Conservation (phyloP, 2,329 filamentous ascomycete species). For the Xylaria sp. region DNA sequence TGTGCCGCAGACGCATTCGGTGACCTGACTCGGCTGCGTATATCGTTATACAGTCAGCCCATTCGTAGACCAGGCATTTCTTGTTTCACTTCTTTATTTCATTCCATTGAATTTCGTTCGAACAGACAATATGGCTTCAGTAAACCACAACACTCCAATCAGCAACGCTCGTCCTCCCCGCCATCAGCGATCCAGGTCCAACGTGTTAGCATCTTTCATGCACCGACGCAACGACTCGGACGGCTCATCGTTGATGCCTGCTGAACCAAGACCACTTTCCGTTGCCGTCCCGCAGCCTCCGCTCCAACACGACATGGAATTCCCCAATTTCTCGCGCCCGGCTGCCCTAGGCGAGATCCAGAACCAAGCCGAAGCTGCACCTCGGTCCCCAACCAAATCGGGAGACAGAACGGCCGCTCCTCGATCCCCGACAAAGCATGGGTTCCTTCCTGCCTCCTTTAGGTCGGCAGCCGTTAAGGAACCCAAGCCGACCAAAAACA, state of each 20-base stretch:
- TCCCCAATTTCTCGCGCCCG: slow-evolving; percentile 47
- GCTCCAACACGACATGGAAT: slow-evolving; percentile 39
- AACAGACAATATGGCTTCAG: slow-evolving; percentile 34
- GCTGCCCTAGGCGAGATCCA: slow-evolving; percentile 62
- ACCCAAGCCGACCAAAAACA: slow-evolving; percentile 48
- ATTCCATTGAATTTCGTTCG: slow-evolving; percentile 7
- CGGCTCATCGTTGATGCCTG: slow-evolving; percentile 44
- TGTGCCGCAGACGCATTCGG: slow-evolving; percentile 29
- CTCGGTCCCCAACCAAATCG: slow-evolving; percentile 38
- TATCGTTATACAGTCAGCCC: slow-evolving; percentile 25
- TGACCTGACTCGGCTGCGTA: slow-evolving; percentile 26
- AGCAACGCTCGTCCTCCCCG: slow-evolving; percentile 26
- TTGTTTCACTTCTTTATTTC: slow-evolving; percentile 31
- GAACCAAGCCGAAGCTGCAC: slow-evolving; percentile 49
- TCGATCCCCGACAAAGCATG: slow-evolving; percentile 40
- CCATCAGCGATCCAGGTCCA: slow-evolving; percentile 55
- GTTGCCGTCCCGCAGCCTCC: slow-evolving; percentile 31
- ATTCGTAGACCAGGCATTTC: slow-evolving; percentile 31
- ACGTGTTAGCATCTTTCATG: slow-evolving; percentile 56
- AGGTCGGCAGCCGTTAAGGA: slow-evolving; percentile 45
- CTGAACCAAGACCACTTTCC: slow-evolving; percentile 33
- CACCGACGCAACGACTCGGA: slow-evolving; percentile 55
- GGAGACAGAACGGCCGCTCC: slow-evolving; percentile 24
- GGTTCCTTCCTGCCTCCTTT: slow-evolving; percentile 41
- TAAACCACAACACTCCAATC: slow-evolving; percentile 32